These are phyloP conservation scores for Bertia moriformis DNA, from an alignment of 2,329 filamentous ascomycete genomes.

Conservation along the genomic window DNA sequence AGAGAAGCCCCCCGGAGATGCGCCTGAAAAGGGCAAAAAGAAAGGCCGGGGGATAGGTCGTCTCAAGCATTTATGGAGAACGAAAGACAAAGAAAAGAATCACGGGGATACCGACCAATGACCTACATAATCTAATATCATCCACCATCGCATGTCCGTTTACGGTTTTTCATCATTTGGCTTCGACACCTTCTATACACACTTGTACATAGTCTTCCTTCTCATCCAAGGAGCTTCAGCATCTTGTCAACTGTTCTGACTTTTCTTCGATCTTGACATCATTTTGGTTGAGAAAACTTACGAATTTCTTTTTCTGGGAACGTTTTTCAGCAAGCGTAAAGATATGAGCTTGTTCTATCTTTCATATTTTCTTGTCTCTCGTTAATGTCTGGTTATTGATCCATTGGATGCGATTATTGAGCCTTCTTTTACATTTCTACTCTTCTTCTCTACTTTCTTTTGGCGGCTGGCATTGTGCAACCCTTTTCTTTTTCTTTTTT, in stretches of 20 bases:
- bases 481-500: slow-evolving; percentile 5
- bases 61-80: slow-evolving; percentile 30
- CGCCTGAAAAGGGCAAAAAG: slow-evolving; percentile 19
- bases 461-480: too few relatives aligned
- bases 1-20: slow-evolving; percentile 22
- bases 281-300: background rate
- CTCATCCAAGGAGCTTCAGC: background rate
- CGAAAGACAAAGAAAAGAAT: slow-evolving; percentile 24
- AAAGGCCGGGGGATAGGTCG: slow-evolving; percentile 27
- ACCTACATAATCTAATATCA: background rate
- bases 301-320: background rate
- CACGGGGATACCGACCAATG: background rate
- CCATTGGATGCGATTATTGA: background rate
- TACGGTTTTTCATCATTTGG: background rate
- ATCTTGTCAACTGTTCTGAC: background rate
- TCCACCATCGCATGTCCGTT: background rate
- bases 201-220: background rate
- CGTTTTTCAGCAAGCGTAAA: background rate
- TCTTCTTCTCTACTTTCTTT: background rate
- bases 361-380: slow-evolving; percentile 1
- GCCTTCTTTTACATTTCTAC: background rate
- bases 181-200: slow-evolving; percentile 1
- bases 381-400: background rate
- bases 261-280: background rate
- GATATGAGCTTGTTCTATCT: background rate